phyloP scores from a whole-genome alignment of 371 early-diverging fungal species.

The Chytridium lagenaria region DNA sequence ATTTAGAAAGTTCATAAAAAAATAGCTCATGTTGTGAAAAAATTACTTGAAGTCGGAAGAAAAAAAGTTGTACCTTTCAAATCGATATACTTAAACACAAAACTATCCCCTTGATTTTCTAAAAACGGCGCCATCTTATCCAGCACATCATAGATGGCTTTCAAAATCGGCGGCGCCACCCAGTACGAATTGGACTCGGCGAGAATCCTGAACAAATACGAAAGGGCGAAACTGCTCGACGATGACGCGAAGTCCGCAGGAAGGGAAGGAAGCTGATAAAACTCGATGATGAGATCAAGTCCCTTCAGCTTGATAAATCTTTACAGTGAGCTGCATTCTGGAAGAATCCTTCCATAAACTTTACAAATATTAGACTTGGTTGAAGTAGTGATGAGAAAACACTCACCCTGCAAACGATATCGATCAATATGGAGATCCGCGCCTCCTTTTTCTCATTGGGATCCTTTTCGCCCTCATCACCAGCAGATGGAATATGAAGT shows the following conservation, averaged over 20 bases:
- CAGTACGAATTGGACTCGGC: constrained; percentile 68
- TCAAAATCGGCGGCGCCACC: constrained; percentile 53
- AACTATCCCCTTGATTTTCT: constrained; percentile 40
- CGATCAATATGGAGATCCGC: constrained; percentile 56
- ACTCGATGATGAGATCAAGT: constrained; percentile 65
- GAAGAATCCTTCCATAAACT: constrained; percentile 88
- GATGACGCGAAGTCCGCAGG: constrained; percentile 80
- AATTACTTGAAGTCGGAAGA: neutral
- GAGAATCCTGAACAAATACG: constrained; percentile 74
- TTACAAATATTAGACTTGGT: constrained; percentile 12
- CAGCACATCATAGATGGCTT: constrained; percentile 59
- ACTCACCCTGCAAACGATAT: constrained; percentile 59
- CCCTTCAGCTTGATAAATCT: constrained; percentile 79
- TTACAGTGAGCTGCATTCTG: constrained; percentile 75
- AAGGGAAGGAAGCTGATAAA: constrained; percentile 71
- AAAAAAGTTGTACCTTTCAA: constrained; percentile 42
- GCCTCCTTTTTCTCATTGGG: constrained; percentile 61
- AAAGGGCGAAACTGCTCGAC: constrained; percentile 70
- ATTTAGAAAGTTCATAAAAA: too few species aligned
- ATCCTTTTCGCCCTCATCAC: constrained; percentile 36
- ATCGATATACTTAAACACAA: constrained; percentile 60
- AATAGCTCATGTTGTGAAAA: too few species aligned
- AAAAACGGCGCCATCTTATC: constrained; percentile 47
- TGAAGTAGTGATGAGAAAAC: neutral
- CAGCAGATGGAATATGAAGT: constrained; percentile 16